phyloP scores from a whole-genome alignment of 2,329 filamentous ascomycete genomes.

The Monilinia polystroma region DNA sequence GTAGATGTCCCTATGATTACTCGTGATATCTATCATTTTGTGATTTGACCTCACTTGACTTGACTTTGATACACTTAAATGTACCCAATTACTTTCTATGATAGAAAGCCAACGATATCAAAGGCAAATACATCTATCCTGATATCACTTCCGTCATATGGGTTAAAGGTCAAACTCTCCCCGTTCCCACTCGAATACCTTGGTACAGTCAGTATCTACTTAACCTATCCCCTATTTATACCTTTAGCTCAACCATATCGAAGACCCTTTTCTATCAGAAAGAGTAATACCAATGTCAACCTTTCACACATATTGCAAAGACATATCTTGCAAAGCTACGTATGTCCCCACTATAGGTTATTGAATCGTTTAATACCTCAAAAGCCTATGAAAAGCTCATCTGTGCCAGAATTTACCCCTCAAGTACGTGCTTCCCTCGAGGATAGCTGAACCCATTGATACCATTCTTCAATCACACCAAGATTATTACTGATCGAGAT shows the following conservation, averaged over 20 bases:
- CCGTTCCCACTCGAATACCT: background rate
- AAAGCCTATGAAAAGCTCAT: constrained; percentile 2
- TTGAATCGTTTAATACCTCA: background rate
- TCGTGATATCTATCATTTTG: no score
- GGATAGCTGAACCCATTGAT: background rate
- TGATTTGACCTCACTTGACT: no score
- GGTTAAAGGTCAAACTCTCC: no score
- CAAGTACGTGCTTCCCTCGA: background rate
- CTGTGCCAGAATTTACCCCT: background rate
- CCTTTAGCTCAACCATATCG: no score
- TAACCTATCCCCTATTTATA: no score
- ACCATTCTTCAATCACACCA: background rate
- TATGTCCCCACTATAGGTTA: constrained; percentile 7
- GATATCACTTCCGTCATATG: no score
- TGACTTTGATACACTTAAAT: no score
- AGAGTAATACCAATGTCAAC: background rate
- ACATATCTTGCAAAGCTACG: constrained; percentile 8
- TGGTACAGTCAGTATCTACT: no score
- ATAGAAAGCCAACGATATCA: no score
- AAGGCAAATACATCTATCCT: no score
- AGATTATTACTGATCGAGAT: background rate
- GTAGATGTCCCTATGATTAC: no score
- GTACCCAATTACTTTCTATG: no score
- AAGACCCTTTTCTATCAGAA: background rate
- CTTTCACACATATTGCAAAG: background rate